Evolutionary conservation across 306 rosid genomes (phyloP), one percentile per base, ranked within the genome.

Genomic region (Pyrus pyrifolia): DNA sequence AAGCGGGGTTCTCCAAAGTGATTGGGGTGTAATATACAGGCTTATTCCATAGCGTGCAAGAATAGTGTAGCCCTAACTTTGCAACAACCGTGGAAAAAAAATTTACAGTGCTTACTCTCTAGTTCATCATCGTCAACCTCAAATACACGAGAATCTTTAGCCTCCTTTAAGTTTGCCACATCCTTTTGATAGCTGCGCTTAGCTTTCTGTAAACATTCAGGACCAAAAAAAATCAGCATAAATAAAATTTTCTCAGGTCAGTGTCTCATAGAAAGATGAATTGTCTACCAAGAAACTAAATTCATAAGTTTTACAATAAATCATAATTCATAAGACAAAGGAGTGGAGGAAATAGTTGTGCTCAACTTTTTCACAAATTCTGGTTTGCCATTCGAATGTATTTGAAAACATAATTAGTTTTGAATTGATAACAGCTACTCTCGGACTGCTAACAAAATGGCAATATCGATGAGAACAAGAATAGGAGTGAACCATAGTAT

Each of bases 171-270:
- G 76, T 86, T 92, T 2, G 84, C 92, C 42, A 83, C 77, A 88
- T 95, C 99, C 86, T 92, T 95, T 79, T 88, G 96, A 80, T 92
- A 92, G 88, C 99, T 95, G 52, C 91, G 91, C 18, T 88, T 87
- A 15, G 99, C 97, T 91, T 91, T 92, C 99, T 95, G 92, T 71
- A 85, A 27, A 72, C 30, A 72, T 76, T 72, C 52, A 45, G 42
- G 80, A 76, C 68, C 71, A 22, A 73, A 67, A 78, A 74, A 46
- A 12, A 1, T 49, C 21, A 49, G 8, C 55, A 49, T 49, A 49
- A 49, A 49, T 21, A 49, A 49, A 49, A 49, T 4, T 35, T n/a
- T 8, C 25, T 23, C 5, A 72, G 38, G 53, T 57, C 17, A 72
- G 31, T n/a, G 33, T 21, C 31, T 22, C 38, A 40, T 7, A 57